A percentile compares a stretch with the other conserved stretches of the same genome.
These are phyloP conservation scores for Fusarium sp. DNA, from an alignment of 2,329 filamentous ascomycete species.

Conservation along the genomic window DNA sequence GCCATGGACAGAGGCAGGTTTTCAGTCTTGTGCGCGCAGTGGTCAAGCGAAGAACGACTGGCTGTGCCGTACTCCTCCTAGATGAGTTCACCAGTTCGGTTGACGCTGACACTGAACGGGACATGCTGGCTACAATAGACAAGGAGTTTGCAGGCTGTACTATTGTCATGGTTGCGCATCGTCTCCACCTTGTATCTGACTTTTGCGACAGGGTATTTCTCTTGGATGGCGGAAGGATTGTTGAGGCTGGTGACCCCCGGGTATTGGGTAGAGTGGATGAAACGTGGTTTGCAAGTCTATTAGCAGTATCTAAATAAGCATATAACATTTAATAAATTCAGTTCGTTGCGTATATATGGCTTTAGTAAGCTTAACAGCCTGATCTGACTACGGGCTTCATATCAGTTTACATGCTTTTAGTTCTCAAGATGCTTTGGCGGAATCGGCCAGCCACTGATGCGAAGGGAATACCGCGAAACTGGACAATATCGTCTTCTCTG, in stretches of 20 bases:
- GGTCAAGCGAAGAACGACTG: neutral
- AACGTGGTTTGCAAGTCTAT: neutral
- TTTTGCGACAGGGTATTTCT: neutral
- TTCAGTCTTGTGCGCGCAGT: neutral
- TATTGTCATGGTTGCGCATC: neutral
- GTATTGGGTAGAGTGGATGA: neutral
- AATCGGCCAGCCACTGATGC: no score
- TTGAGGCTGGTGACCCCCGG: neutral
- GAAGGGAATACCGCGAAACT: no score
- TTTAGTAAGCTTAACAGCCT: no score
- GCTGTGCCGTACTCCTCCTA: neutral
- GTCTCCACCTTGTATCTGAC: neutral
- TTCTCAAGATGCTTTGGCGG: no score
- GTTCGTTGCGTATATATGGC: no score
- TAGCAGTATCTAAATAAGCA: neutral
- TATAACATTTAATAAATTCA: no score
- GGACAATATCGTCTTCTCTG: no score
- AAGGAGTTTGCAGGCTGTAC: neutral
- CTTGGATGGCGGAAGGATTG: neutral
- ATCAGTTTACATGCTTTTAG: no score
- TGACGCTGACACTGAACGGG: neutral
- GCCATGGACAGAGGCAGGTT: neutral
- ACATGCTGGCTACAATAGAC: neutral
- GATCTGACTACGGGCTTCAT: no score
- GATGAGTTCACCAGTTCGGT: neutral